Percentiles rank a stretch among this genome's conserved stretches.
Conservation (phyloP, 2,329 filamentous ascomycete genomes). For the Cladosporium sp. region DNA sequence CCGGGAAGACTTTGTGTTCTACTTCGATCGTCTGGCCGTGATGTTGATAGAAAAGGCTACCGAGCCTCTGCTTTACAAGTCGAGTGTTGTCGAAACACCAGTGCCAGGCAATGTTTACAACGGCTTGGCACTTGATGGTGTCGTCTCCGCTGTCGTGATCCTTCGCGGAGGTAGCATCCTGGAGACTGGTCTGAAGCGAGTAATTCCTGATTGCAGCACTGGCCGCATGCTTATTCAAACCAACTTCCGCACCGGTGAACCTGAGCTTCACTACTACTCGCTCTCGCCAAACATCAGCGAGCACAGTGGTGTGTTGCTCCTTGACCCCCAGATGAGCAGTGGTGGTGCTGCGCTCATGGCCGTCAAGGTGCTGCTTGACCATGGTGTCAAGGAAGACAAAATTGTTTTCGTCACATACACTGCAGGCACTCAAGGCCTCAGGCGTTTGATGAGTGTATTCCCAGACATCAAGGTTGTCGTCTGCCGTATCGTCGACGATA, state of each 20-base stretch:
- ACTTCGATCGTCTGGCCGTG: conserved; percentile 87
- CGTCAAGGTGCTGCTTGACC: conserved; percentile 90
- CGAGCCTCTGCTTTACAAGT: conserved; percentile 67
- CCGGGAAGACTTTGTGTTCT: conserved; percentile 93
- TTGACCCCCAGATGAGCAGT: conserved; percentile 93
- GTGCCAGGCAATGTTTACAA: conserved; percentile 63
- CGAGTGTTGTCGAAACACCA: conserved; percentile 67
- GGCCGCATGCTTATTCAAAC: conserved; percentile 91
- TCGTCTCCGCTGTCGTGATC: conserved; percentile 80
- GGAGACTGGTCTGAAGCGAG: conserved; percentile 82
- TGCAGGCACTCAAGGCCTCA: conserved; percentile 79
- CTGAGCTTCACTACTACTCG: conserved; percentile 86
- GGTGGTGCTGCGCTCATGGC: conserved; percentile 89
- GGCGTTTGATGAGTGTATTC: conserved; percentile 84
- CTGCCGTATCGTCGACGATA: conserved; percentile 75
- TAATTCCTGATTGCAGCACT: conserved; percentile 88
- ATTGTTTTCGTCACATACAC: conserved; percentile 95
- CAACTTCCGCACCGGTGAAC: conserved; percentile 75
- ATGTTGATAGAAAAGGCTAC: conserved; percentile 81
- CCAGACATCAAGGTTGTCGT: conserved; percentile 85
- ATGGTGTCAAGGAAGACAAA: conserved; percentile 78
- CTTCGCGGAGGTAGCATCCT: conserved; percentile 86
- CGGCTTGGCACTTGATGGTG: conserved; percentile 69
- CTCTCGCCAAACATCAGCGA: conserved; percentile 70
- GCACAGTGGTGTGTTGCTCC: conserved; percentile 78